These are phyloP conservation scores for Peronospora farinosa DNA, from an alignment of 352 stramenopile genomes.

Conservation along the genomic window DNA sequence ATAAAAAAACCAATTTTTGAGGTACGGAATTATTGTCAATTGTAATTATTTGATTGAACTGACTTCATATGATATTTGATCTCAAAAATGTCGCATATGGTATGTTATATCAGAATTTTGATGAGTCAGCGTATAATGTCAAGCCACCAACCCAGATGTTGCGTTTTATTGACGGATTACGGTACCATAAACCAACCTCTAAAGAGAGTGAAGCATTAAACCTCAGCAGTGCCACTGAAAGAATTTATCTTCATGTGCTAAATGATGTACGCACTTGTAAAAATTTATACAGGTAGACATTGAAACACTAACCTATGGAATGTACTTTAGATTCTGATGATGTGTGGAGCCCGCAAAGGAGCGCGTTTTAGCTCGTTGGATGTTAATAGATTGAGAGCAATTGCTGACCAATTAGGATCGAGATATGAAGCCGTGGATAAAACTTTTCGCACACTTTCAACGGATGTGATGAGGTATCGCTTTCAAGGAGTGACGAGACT, in stretches of 20 bases:
- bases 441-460: slow-evolving; percentile 45
- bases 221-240: slow-evolving; percentile 62
- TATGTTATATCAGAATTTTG: slow-evolving; percentile 46
- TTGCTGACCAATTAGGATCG: slow-evolving; percentile 42
- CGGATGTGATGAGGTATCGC: slow-evolving; percentile 57
- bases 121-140: slow-evolving; percentile 58
- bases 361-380: slow-evolving; percentile 72
- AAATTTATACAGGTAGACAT: background rate
- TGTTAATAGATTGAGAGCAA: slow-evolving; percentile 49
- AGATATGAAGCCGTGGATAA: slow-evolving; percentile 51
- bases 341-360: slow-evolving; percentile 68
- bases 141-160: slow-evolving; percentile 75
- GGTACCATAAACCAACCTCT: slow-evolving; percentile 80
- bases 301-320: background rate
- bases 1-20: slow-evolving; percentile 68
- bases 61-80: too few species aligned
- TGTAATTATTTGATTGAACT: background rate
- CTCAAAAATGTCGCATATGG: too few species aligned
- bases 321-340: slow-evolving; percentile 52
- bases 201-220: slow-evolving; percentile 65
- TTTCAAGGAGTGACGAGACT: slow-evolving; percentile 51
- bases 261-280: slow-evolving; percentile 53
- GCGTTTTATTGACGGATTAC: slow-evolving; percentile 72
- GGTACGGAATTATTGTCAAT: slow-evolving; percentile 21
- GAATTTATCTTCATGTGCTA: slow-evolving; percentile 64